Evolutionary conservation across 2,329 filamentous ascomycete genomes (phyloP).

Genomic region (Penicillium psychrosexuale): DNA sequence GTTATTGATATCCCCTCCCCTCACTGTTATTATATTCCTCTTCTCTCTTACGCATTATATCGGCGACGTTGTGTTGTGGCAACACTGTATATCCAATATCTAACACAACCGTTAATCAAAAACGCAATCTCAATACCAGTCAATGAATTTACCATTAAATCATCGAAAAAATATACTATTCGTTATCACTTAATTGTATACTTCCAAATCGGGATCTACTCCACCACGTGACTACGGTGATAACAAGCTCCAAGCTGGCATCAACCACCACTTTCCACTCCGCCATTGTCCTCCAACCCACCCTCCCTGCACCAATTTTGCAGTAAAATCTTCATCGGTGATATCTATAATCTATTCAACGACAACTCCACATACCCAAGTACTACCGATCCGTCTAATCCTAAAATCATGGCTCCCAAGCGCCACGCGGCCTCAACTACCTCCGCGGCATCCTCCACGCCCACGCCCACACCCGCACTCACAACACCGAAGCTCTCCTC

Average conservation of each 20-base stretch:
- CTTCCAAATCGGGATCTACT: slow-evolving; percentile 4
- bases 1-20: slow-evolving; percentile 9
- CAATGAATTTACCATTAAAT: background rate
- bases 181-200: background rate
- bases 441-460: slow-evolving; percentile 22
- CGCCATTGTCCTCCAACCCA: slow-evolving; percentile 15
- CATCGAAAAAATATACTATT: background rate
- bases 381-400: slow-evolving; percentile 18
- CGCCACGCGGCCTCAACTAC: slow-evolving; percentile 31
- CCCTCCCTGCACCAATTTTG: background rate
- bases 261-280: slow-evolving; percentile 17
- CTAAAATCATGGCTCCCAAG: slow-evolving; percentile 27
- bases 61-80: background rate
- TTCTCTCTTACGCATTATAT: slow-evolving; percentile 7
- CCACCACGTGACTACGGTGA: slow-evolving; percentile 21
- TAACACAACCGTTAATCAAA: background rate
- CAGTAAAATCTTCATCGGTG: background rate
- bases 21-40: slow-evolving; percentile 15
- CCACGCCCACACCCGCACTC: slow-evolving; percentile 14
- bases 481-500: slow-evolving; percentile 31
- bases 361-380: slow-evolving; percentile 26
- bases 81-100: background rate
- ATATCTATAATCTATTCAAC: background rate
- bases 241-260: slow-evolving; percentile 31
- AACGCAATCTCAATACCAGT: background rate